phyloP scores from a whole-genome alignment of 805 yeast species.

The Saccharomycopsis sp. region DNA sequence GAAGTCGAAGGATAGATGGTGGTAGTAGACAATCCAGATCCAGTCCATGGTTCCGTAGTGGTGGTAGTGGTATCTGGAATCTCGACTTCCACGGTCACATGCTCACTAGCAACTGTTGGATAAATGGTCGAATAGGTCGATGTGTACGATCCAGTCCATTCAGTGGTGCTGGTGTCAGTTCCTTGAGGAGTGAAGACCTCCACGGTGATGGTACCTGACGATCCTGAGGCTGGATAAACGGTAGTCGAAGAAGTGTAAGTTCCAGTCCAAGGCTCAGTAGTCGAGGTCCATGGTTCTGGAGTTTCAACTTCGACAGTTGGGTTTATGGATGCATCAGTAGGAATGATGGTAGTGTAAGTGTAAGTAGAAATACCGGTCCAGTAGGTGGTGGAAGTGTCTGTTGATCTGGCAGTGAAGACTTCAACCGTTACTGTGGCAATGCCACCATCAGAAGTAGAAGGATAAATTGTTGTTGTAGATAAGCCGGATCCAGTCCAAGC shows the following conservation, averaged over 20 bases:
- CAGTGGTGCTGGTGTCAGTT: neutral
- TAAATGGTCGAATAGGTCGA: constrained; percentile 5
- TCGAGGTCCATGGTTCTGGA: constrained; percentile 1
- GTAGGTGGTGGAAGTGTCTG: constrained; percentile 4
- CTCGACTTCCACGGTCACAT: constrained; percentile 12
- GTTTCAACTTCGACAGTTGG: constrained; percentile 12
- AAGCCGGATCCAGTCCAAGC: constrained; percentile 17
- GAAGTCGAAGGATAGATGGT: neutral
- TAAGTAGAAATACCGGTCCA: constrained; percentile 16
- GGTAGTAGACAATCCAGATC: neutral
- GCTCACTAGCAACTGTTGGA: constrained; percentile 2
- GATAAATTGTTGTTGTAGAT: constrained; percentile 17
- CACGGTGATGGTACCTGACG: neutral
- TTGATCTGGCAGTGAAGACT: neutral
- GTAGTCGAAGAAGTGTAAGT: neutral
- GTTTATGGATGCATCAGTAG: constrained; percentile 16
- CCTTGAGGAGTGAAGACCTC: neutral
- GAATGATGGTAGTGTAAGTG: constrained; percentile 17
- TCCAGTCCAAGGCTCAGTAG: constrained; percentile 1
- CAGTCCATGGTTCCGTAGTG: neutral
- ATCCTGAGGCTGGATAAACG: neutral
- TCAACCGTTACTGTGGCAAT: neutral
- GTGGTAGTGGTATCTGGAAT: neutral
- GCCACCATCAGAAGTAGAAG: constrained; percentile 2
- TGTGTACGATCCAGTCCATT: constrained; percentile 13